A percentile compares a stretch with the other conserved stretches of the same genome.
These are phyloP conservation scores for Suhomyces pyralidae DNA, from an alignment of 805 yeast genomes.

Conservation along the genomic window DNA sequence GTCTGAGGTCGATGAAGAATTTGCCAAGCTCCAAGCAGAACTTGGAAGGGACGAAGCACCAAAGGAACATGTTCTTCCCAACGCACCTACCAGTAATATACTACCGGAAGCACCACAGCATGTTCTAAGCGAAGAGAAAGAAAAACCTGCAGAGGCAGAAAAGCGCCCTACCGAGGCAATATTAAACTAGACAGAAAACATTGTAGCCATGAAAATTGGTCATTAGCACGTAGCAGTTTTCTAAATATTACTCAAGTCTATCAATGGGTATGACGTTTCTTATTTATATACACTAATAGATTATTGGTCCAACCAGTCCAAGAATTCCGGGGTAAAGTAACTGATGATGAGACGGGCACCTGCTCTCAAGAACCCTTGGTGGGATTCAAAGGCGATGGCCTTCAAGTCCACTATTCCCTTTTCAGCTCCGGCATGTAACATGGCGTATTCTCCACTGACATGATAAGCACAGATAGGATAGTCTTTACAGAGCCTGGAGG, in stretches of 20 bases:
- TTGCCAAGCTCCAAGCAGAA: slow-evolving; percentile 50
- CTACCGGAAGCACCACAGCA: slow-evolving; percentile 28
- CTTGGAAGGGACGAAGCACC: slow-evolving; percentile 15
- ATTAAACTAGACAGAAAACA: neutral
- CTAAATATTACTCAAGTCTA: too few species aligned
- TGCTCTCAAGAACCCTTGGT: slow-evolving; percentile 88
- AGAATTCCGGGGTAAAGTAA: slow-evolving; percentile 92
- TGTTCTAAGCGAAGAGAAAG: neutral
- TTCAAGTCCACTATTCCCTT: slow-evolving; percentile 88
- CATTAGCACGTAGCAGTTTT: too few species aligned
- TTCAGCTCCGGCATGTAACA: slow-evolving; percentile 98
- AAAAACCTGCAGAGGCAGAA: neutral
- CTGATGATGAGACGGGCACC: slow-evolving; percentile 91
- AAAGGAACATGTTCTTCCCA: slow-evolving; percentile 14
- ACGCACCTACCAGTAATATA: slow-evolving; percentile 16
- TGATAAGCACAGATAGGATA: slow-evolving; percentile 93
- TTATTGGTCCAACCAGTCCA: slow-evolving; percentile 72
- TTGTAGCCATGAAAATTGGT: too few species aligned
- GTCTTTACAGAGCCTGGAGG: slow-evolving; percentile 74
- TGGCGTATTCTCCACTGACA: slow-evolving; percentile 95
- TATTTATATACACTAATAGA: neutral
- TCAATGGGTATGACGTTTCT: neutral
- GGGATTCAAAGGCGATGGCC: slow-evolving; percentile 79
- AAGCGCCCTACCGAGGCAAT: slow-evolving; percentile 3
- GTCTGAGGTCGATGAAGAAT: slow-evolving; percentile 64